Conservation (phyloP, 768 basidiomycete genomes). For the Boletus coccyginus region DNA sequence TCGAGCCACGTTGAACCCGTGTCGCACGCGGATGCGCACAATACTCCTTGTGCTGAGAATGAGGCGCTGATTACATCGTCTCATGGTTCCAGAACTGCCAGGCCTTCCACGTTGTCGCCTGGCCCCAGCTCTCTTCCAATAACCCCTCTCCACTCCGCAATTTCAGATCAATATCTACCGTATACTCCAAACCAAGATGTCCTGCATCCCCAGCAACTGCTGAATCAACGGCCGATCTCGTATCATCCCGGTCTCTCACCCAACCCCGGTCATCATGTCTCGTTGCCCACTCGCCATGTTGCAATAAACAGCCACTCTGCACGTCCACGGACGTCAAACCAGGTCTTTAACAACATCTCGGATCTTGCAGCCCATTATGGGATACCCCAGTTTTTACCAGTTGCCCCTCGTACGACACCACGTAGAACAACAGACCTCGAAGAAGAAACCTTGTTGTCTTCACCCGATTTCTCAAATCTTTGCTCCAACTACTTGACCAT, state of each 20-base stretch:
- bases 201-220: constrained; percentile 30
- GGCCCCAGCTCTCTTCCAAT: constrained; percentile 26
- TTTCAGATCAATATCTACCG: constrained; percentile 44
- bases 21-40: constrained; percentile 20
- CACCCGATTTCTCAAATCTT: constrained; percentile 44
- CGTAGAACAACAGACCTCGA: constrained; percentile 37
- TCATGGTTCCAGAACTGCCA: constrained; percentile 51
- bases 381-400: constrained; percentile 69
- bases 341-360: constrained; percentile 61
- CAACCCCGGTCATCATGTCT: constrained; percentile 39
- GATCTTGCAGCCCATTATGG: constrained; percentile 79
- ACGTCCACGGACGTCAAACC: constrained; percentile 68
- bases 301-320: constrained; percentile 49
- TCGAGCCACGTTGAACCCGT: constrained; percentile 21
- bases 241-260: constrained; percentile 36
- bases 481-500: constrained; percentile 67
- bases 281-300: constrained; percentile 47
- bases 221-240: constrained; percentile 49
- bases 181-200: constrained; percentile 44
- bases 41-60: constrained; percentile 34
- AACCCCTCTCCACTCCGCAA: constrained; percentile 38
- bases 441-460: constrained; percentile 29
- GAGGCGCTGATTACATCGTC: constrained; percentile 41
- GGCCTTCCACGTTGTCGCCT: constrained; percentile 54
- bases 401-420: constrained; percentile 59